Evolutionary conservation across 164 flowering plant genomes (phyloP), one percentile per base, ranked within the genome.

Genomic region (Stephania yunnanensis): DNA sequence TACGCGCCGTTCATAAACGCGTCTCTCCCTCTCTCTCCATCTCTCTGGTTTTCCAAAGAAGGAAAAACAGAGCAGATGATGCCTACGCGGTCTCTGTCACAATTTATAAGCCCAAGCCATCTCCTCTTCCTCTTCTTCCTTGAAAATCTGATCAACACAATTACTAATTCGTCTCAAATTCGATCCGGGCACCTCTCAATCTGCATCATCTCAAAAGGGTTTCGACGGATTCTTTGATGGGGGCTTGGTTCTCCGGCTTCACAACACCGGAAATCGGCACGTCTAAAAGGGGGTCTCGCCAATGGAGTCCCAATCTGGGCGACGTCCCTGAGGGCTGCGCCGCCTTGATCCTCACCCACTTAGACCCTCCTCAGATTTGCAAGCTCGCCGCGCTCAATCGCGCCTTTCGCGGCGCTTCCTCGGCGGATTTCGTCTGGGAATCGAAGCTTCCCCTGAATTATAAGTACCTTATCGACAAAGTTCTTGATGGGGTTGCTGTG

Each of bases 391-490:
- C 72, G 53, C 73, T 95, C 70, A 95, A 85, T 78, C 84, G 90
- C 52, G 86, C 94, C 22, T 93, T 92, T 80, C 85, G 91, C 30
- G 91, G 86, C 1, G 98, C 97, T 58, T 86, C 98, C 5, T 85
- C 85, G 17, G 96, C 99, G 20, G 99, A 95, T 83, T 88, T 90
- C 66, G 89, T 95, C 0, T 93, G 98, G 99, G 95, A 93, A 25
- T 85, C 91, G 3, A 93, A 93, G 76, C 74, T 93, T 79, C 98
- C 98, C 0, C n/a, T 71, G 3, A 90, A 89, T 85, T 95, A 90
- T 80, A 74, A 58, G 2, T 68, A 72, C 53, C 79, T 95, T 67
- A 30, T 87, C 3, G 72, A 70, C 30, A 83, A 80, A 74, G 75
- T 92, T 22, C 76, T 85, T 42, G 90, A 81, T 67, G 84, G 80